Conservation (phyloP, 164 flowering plant species). For the Macadamia integrifolia region DNA sequence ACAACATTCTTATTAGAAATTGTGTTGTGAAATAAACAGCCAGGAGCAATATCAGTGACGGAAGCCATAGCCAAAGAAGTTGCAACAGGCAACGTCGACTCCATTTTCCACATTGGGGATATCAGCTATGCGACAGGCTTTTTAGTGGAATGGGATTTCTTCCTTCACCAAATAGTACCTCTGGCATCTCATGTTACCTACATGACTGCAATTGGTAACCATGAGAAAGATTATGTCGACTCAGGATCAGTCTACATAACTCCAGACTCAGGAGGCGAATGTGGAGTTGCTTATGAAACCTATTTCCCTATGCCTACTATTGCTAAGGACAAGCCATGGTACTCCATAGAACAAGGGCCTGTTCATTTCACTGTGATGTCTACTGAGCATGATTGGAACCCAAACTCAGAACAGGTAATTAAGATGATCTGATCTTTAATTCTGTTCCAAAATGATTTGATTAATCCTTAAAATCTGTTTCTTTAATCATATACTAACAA, state of each 20-base stretch:
- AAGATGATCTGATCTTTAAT: not conserved
- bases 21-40: constrained; percentile 26
- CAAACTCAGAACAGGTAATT: constrained; percentile 65
- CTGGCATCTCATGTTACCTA: no score
- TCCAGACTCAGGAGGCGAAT: constrained; percentile 18
- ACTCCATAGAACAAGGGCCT: no score
- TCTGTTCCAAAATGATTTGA: not conserved
- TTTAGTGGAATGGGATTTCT: no score
- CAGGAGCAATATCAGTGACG: constrained; percentile 68
- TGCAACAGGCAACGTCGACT: constrained; percentile 47
- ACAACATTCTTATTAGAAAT: no score
- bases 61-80: constrained; percentile 61
- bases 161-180: constrained; percentile 66
- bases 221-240: constrained; percentile 65
- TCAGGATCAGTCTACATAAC: constrained; percentile 60
- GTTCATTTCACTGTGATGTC: no score
- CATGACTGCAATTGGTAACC: constrained; percentile 45
- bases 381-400: constrained; percentile 29
- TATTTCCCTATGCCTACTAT: constrained; percentile 86
- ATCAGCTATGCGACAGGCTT: constrained; percentile 76
- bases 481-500: not conserved
- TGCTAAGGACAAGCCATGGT: constrained; percentile 23
- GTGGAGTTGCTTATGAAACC: constrained; percentile 84
- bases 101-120: constrained; percentile 27
- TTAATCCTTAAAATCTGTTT: not conserved